phyloP scores from a whole-genome alignment of 495 filamentous ascomycete species.

The Tuber brumale region DNA sequence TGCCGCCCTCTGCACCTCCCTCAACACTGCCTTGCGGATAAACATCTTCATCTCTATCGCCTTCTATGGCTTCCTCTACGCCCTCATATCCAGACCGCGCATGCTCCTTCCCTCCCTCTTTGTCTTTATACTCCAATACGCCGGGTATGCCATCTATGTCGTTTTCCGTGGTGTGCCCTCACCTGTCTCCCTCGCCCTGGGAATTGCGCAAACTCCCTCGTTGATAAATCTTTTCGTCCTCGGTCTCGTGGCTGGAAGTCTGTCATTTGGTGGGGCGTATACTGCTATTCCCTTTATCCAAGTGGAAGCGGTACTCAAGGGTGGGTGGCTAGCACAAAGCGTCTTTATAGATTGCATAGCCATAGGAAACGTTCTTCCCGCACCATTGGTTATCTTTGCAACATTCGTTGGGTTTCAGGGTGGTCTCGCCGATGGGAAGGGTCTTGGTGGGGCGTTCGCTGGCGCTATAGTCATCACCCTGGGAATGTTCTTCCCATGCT shows the following conservation, averaged over 20 bases:
- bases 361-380: slow-evolving; percentile 44
- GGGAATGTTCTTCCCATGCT: slow-evolving; percentile 45
- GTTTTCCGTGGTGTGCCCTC: slow-evolving; percentile 42
- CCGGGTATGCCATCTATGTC: slow-evolving; percentile 42
- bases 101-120: slow-evolving; percentile 37
- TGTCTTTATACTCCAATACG: slow-evolving; percentile 43
- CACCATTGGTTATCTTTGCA: slow-evolving; percentile 44
- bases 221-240: slow-evolving; percentile 44
- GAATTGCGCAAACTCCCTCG: slow-evolving; percentile 42
- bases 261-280: slow-evolving; percentile 45
- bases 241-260: slow-evolving; percentile 43
- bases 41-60: slow-evolving; percentile 45
- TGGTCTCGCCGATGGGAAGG: slow-evolving; percentile 32
- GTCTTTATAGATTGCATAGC: slow-evolving; percentile 45
- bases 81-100: slow-evolving; percentile 32
- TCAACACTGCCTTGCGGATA: slow-evolving; percentile 43
- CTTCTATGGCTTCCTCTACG: slow-evolving; percentile 42
- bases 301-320: slow-evolving; percentile 44
- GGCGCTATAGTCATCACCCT: slow-evolving; percentile 43
- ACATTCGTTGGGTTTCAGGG: slow-evolving; percentile 46
- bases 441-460: slow-evolving; percentile 40
- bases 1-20: slow-evolving; percentile 42
- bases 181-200: slow-evolving; percentile 43
- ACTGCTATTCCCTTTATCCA: slow-evolving; percentile 45
- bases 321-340: slow-evolving; percentile 42